phyloP scores from a whole-genome alignment of 192 early-diverging fungal species.

The Phycomyces blakesleeanus region DNA sequence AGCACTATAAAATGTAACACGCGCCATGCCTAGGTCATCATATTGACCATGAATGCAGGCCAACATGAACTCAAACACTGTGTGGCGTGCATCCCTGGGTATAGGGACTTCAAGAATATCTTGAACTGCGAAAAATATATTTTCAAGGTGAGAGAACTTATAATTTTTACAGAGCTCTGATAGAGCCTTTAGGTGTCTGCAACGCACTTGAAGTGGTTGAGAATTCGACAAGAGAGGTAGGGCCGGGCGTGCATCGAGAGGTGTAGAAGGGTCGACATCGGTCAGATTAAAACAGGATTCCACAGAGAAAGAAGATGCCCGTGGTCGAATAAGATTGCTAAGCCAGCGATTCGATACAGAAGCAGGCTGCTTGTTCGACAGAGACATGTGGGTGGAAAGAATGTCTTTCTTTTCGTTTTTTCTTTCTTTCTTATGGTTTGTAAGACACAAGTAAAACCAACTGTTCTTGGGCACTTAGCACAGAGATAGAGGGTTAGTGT shows the following conservation, averaged over 20 bases:
- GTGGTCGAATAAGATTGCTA: constrained; percentile 27
- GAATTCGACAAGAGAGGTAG: constrained; percentile 37
- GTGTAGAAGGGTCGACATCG: constrained; percentile 18
- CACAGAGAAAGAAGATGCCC: constrained; percentile 24
- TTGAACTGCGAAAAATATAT: constrained; percentile 49
- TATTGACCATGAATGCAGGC: constrained; percentile 56
- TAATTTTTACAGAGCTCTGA: constrained; percentile 44
- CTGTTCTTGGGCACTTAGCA: not conserved
- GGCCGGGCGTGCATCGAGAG: constrained; percentile 50
- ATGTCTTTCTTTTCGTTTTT: constrained; percentile 1
- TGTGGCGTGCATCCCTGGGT: constrained; percentile 47
- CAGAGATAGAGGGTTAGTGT: not conserved
- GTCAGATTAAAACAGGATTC: constrained; percentile 35
- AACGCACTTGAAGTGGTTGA: constrained; percentile 36
- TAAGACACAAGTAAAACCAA: not conserved
- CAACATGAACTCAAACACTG: constrained; percentile 56
- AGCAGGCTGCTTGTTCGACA: constrained; percentile 10
- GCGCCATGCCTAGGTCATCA: constrained; percentile 50
- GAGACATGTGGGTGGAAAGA: not conserved
- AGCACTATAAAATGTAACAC: constrained; percentile 51
- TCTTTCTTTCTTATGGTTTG: not conserved
- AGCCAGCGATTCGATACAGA: constrained; percentile 24
- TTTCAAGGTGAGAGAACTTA: constrained; percentile 48
- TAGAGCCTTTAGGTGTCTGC: constrained; percentile 47
- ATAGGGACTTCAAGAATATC: constrained; percentile 43